Evolutionary conservation across 164 flowering plant genomes (phyloP), one percentile per base, ranked within the genome.

Genomic region (Berberis thunbergii): DNA sequence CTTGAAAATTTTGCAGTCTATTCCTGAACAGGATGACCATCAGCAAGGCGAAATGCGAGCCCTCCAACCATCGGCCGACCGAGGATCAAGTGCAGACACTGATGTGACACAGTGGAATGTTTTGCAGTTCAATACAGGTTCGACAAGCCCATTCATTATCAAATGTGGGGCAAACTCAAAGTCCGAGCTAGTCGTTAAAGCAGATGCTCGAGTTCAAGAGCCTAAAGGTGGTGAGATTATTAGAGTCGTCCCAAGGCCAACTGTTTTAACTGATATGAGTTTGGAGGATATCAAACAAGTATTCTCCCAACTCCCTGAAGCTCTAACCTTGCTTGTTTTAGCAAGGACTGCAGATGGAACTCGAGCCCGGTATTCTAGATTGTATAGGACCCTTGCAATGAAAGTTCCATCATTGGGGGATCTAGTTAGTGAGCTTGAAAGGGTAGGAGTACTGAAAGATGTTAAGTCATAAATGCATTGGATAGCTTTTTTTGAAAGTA

Each of bases 271-370:
- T 66, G 85, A 82, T 48, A 78, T 81, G 95, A 86, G 74, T 69
- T 72, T 94, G 83, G 99, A 94, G 57, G 97, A 87, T 59, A 87
- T 94, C 71, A 94, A 91, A 75, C 81, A 85, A 45, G 76, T 86
- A 43, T 91, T 94, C 72, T 68, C 82, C 44, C 83, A 87, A 59
- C 85, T 94, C 3, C 99, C 97, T 0, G 96, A 91, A 74, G 89
- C 99, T 62, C 71, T 94, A n/a, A 87, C 91, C 76, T 81, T 86
- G 77, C 86, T 94, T 61, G 89, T 96, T 59, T 75, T 91, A 10
- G 97, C 97, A 54, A 84, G 94, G 70, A 94, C 99, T 6, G 87
- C 94, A 4, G 99, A 94, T 67, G 96, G 96, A n/a, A 91, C 97
- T 4, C 83, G 97, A 45, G 99, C 99, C 41, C 83, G 99, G 13